Evolutionary conservation across 352 stramenopile species (phyloP), one percentile per base, ranked within the genome.

Genomic region (Phytophthora idaei): DNA sequence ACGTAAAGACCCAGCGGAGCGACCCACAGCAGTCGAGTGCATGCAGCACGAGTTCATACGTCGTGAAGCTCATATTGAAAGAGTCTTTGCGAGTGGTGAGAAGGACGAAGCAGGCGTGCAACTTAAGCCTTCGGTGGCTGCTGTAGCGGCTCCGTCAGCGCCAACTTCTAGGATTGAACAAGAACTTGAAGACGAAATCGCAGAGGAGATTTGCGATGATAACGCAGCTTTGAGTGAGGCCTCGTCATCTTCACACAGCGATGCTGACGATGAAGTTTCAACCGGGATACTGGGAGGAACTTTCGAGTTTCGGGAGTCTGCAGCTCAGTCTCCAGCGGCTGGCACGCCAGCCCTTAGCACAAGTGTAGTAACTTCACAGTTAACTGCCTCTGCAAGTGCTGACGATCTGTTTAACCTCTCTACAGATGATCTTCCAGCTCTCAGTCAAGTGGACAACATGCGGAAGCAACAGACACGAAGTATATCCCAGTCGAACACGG

Each of bases 11-110:
- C 80, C 84, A 12, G 63, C 78, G 1, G 81, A 95, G 48, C 76
- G 93, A 4, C 86, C 92, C 3, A 90, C 80, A 15, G 91, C 92
- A n/a, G 57, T 94, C 44, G 85, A 97, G 61, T 93, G 97, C 32
- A 80, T 98, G 49, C 65, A 87, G n/a, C 94, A 98, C 62, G 79
- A 89, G 29, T 98, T 98, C 66, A 90, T 98, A 42, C 55, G 50
- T 8, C 53, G 71, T 27, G 73, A 81, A 61, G 70, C 54, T 10
- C 67, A 78, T 17, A 69, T 88, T 31, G 64, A 84, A 49, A 48
- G 52, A 1, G 77, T 86, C 0, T 83, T 83, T 63, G 63, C 63
- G 0, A 63, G 56, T 45, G 67, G 61, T 6, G 58, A 63, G 21
- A 31, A 28, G 15, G 58, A 64, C 14, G 52, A 53, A 52, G 48